These are phyloP conservation scores for Silene noctiflora DNA, from an alignment of 179 eudicot genomes.

Conservation along the genomic window DNA sequence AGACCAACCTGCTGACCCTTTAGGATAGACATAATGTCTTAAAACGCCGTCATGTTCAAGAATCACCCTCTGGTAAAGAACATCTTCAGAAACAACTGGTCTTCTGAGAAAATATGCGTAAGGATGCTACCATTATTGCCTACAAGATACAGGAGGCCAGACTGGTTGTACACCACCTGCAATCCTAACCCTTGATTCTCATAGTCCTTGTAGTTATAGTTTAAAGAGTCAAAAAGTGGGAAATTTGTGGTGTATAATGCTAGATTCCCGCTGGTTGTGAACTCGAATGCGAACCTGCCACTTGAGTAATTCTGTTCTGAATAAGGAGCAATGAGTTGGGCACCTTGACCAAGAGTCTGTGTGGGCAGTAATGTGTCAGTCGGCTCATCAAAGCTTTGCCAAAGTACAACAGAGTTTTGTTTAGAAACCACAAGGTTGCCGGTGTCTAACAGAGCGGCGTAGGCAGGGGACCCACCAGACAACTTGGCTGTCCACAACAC, in stretches of 20 bases:
- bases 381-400: constrained; percentile 22
- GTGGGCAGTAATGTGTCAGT: constrained; percentile 23
- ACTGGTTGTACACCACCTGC: constrained; percentile 6
- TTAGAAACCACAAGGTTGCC: constrained; percentile 17
- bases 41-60: constrained; percentile 24
- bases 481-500: background rate
- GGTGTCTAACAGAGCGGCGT: constrained; percentile 16
- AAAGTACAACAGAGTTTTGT: background rate
- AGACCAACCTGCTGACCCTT: constrained; percentile 18
- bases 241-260: constrained; percentile 7
- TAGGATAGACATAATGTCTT: constrained; percentile 17
- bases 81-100: background rate
- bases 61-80: constrained; percentile 22
- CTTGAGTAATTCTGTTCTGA: constrained; percentile 1
- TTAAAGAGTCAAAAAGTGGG: constrained; percentile 8
- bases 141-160: background rate
- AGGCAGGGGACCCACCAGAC: background rate
- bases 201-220: background rate
- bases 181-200: background rate
- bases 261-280: background rate
- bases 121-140: constrained; percentile 6
- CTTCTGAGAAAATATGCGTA: background rate
- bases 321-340: constrained; percentile 7
- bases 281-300: constrained; percentile 2
- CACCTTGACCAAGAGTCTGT: background rate